Evolutionary conservation across 192 early-diverging fungal genomes (phyloP).

Genomic region (Coemansia erecta): DNA sequence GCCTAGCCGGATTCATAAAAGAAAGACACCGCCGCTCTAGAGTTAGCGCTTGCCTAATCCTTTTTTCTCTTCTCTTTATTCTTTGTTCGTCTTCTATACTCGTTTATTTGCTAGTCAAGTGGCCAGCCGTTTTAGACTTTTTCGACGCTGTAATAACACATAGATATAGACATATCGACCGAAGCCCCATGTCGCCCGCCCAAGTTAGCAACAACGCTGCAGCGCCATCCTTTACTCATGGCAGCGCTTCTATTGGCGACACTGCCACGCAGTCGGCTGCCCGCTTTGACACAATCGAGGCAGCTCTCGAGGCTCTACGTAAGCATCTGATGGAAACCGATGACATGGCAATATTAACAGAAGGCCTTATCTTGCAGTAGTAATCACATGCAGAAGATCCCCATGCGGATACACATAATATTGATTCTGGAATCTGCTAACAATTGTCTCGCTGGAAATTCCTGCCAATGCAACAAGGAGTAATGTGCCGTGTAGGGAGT

Average conservation of each 20-base stretch:
- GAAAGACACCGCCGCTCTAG: no score
- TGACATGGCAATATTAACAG: background rate
- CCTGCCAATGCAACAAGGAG: background rate
- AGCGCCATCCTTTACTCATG: background rate
- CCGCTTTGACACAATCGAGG: slow-evolving; percentile 33
- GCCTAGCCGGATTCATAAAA: no score
- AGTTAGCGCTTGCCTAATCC: no score
- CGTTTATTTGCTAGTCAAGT: no score
- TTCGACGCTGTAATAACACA: background rate
- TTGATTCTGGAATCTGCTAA: no score
- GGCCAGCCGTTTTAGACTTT: no score
- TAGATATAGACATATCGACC: background rate
- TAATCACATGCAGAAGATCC: background rate
- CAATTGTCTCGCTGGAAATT: background rate
- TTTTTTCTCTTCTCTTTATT: no score
- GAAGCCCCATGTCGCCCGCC: slow-evolving; percentile 6
- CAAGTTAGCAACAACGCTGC: slow-evolving; percentile 1
- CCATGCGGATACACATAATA: background rate
- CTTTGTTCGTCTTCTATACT: no score
- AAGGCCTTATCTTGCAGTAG: background rate
- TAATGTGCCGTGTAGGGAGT: slow-evolving; percentile 44
- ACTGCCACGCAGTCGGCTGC: background rate
- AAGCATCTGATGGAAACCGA: slow-evolving; percentile 14
- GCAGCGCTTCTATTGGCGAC: background rate
- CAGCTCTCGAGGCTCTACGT: slow-evolving; percentile 44